Conservation (phyloP, 177 flowering plant species). For the Vitis hybrid region DNA sequence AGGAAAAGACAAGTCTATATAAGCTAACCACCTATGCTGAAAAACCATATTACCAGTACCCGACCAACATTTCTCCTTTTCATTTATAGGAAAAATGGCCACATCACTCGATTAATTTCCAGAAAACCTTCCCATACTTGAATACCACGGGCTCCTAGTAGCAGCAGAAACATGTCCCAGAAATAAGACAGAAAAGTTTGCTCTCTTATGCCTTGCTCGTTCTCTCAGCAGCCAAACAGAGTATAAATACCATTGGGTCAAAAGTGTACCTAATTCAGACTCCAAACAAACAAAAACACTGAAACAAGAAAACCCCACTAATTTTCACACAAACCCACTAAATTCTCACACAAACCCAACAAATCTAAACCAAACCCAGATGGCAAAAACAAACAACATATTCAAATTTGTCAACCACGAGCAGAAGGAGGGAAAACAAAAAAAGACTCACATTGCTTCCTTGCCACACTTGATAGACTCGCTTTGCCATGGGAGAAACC, state of each 20-base stretch:
- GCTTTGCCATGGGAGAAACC: constrained; percentile 47
- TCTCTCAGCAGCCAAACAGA: constrained; percentile 7
- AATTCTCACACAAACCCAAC: not conserved
- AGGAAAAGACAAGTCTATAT: no score
- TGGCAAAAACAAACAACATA: constrained; percentile 1
- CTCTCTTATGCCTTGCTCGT: not conserved
- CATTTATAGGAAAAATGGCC: no score
- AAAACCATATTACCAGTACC: no score
- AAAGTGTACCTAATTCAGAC: constrained; percentile 8
- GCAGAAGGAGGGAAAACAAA: not conserved
- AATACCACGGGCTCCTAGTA: no score
- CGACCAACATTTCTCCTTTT: not conserved
- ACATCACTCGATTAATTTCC: no score
- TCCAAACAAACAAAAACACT: not conserved
- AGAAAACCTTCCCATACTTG: no score
- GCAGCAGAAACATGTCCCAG: not conserved
- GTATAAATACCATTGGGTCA: no score
- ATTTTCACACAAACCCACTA: constrained; percentile 6
- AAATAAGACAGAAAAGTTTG: not conserved
- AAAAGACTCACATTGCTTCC: constrained; percentile 52
- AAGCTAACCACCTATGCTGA: no score
- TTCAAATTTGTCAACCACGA: not conserved
- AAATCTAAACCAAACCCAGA: constrained; percentile 12
- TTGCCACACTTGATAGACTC: constrained; percentile 65
- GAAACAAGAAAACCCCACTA: constrained; percentile 21